Base-by-base conservation (phyloP, 176 grass and related monocot species). In the Themeda triandra region DNA sequence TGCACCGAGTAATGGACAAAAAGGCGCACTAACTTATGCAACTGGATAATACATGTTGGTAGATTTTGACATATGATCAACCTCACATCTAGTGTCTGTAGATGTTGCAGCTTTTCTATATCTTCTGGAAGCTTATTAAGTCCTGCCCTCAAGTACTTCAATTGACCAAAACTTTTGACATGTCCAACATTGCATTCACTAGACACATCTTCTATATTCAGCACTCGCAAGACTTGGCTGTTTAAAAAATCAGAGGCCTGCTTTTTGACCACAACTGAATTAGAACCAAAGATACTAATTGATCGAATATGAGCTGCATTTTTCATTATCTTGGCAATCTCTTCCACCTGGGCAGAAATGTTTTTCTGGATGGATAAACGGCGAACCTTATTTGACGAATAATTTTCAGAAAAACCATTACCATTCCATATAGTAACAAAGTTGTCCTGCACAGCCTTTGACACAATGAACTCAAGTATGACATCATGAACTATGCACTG, bases 1-100 rank as follows among this genome's bases (percentile, higher is more conserved):
- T 1, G 0, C 25, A 31, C 1, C 0, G 0, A 0, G 0, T 0
- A 0, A 12, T 1, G 0, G 4, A 71, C 11, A 29, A 14, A 0
- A 14, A 86, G 69, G 1, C 21, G 66, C 48, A 80, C 63, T 24
- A 86, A 18, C n/a, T 49, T 79, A 3, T 72, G 65, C 56, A 73
- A 12, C 12, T 54, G 30, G 40, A 58, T 17, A 68, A 80, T 42
- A 17, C 31, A 71, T 11, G 36, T 8, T 17, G 84, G 84, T 24
- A 80, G 5, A 2, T 71, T 42, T 17, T 30, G 3, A 35, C 2
- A 35, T 0, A 13, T 58, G 17, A 18, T 6, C 48, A 15, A 51
- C 19, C 48, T 51, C 5, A 51, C 48, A 51, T 51, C 48, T 51
- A 51, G 48, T 51, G 48, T 51, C 48, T 51, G 17, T 6, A 51